These are phyloP conservation scores for Triticum urartu DNA, from an alignment of 176 grass and related monocot species.

Conservation along the genomic window DNA sequence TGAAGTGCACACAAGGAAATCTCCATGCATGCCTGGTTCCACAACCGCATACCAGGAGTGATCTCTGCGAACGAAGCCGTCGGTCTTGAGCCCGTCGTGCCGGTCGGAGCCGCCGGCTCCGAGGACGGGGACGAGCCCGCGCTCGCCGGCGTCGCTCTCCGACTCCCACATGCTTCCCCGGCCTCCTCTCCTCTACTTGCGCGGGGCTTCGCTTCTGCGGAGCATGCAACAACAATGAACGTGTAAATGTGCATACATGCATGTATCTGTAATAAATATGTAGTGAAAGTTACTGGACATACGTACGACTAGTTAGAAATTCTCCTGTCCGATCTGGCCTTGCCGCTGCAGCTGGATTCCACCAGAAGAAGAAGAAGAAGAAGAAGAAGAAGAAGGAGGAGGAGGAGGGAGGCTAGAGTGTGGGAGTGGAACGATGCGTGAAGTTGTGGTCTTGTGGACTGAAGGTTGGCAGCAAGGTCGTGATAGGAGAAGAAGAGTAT, in stretches of 20 bases:
- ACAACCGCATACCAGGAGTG: conserved; percentile 60
- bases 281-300: background rate
- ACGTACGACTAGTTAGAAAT: background rate
- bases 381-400: too few species aligned
- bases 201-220: background rate
- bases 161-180: conserved; percentile 70
- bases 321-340: background rate
- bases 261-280: background rate
- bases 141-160: conserved; percentile 67
- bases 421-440: background rate
- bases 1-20: background rate
- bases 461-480: background rate
- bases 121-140: conserved; percentile 53
- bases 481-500: background rate
- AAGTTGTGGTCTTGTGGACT: background rate
- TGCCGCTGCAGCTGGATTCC: background rate
- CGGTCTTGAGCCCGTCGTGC: conserved; percentile 62
- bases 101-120: conserved; percentile 37
- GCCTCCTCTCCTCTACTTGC: background rate
- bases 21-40: background rate
- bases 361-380: background rate
- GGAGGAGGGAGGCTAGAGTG: too few species aligned
- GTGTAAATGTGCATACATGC: background rate
- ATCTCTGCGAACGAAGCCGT: conserved; percentile 74
- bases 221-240: background rate